phyloP scores from a whole-genome alignment of 331 rosid species.

The Malus hybrid region DNA sequence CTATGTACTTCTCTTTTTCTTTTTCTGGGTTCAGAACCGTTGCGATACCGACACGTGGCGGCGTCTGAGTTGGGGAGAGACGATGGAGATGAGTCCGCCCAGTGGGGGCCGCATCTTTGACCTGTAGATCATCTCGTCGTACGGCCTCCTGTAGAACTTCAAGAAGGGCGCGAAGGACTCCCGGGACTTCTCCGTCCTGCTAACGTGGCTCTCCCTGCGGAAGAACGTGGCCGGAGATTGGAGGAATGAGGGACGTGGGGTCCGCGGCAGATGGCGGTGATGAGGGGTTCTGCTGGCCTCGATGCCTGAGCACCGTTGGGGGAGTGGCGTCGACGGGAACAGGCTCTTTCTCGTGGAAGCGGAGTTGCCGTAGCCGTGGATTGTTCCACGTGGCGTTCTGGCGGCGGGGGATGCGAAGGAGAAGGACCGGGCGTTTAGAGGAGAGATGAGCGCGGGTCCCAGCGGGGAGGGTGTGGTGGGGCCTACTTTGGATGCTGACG shows the following conservation, averaged over 20 bases:
- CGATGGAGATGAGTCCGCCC: conserved; percentile 83
- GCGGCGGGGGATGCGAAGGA: conserved; percentile 85
- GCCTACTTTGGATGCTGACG: conserved; percentile 79
- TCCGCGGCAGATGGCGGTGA: conserved; percentile 17
- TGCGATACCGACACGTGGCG: conserved; percentile 84
- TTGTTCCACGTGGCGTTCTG: conserved; percentile 38
- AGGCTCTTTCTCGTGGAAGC: conserved; percentile 45
- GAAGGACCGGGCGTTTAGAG: conserved; percentile 74
- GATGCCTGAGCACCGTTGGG: conserved; percentile 40
- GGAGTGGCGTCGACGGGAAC: conserved; percentile 79
- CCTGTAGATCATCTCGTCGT: conserved; percentile 86
- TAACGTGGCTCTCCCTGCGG: conserved; percentile 54
- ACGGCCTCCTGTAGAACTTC: conserved; percentile 75
- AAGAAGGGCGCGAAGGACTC: conserved; percentile 62
- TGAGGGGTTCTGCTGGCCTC: conserved; percentile 13
- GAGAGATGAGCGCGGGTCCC: conserved; percentile 83
- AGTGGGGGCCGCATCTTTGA: conserved; percentile 98
- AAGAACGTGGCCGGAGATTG: conserved; percentile 89
- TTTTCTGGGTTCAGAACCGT: conserved; percentile 35
- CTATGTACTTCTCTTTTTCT: conserved; percentile 19
- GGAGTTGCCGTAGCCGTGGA: conserved; percentile 13
- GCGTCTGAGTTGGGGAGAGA: conserved; percentile 65
- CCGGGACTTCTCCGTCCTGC: conserved; percentile 48
- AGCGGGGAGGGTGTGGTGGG: conserved; percentile 45
- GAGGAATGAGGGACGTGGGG: conserved; percentile 67